These are phyloP conservation scores for Mariannaea sp. DNA, from an alignment of 2,329 filamentous ascomycete species.

Conservation along the genomic window DNA sequence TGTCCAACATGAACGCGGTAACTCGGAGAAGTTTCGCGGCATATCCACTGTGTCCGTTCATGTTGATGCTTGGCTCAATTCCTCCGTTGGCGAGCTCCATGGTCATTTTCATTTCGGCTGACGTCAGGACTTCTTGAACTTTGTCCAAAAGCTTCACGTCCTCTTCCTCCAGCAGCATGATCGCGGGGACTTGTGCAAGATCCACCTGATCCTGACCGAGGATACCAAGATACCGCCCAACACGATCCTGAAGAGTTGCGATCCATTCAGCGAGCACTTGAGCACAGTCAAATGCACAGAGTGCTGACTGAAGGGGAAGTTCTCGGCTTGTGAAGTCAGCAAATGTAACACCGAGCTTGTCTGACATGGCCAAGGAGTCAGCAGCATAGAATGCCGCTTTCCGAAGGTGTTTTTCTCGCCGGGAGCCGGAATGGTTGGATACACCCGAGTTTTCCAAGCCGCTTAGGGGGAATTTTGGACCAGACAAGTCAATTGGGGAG, in stretches of 20 bases:
- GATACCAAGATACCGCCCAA: constrained; percentile 87
- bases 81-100: constrained; percentile 54
- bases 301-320: constrained; percentile 84
- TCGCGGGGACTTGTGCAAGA: constrained; percentile 76
- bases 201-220: constrained; percentile 84
- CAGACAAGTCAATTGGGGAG: constrained; percentile 54
- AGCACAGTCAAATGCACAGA: constrained; percentile 92
- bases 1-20: constrained; percentile 85
- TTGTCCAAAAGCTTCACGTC: constrained; percentile 85
- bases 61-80: constrained; percentile 57
- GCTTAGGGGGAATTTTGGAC: constrained; percentile 43
- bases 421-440: constrained; percentile 59
- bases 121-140: constrained; percentile 76
- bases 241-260: constrained; percentile 87
- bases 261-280: constrained; percentile 96
- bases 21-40: constrained; percentile 83
- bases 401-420: constrained; percentile 83
- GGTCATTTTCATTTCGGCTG: constrained; percentile 79
- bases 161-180: constrained; percentile 91
- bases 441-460: constrained; percentile 30
- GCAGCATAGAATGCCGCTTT: constrained; percentile 96
- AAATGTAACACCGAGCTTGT: constrained; percentile 84
- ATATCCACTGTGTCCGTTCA: constrained; percentile 71
- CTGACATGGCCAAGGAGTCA: constrained; percentile 86
- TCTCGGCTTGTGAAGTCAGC: constrained; percentile 83